Conservation (phyloP, 148 eudicot species). For the Rhododendron simsii region DNA sequence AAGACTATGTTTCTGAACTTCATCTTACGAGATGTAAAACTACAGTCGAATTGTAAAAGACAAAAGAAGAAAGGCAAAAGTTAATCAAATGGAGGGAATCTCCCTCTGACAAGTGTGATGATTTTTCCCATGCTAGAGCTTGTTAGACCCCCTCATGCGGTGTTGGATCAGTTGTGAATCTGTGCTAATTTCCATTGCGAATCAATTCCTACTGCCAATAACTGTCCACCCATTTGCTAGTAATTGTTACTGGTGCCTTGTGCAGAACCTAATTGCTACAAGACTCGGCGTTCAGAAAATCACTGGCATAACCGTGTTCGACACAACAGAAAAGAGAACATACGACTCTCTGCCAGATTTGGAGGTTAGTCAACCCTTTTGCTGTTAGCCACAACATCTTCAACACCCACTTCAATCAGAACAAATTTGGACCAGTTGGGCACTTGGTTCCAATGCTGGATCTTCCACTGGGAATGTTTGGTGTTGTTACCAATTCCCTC, state of each 20-base stretch:
- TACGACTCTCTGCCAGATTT: conserved; percentile 75
- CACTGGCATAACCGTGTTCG: conserved; percentile 83
- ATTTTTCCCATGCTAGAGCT: neutral
- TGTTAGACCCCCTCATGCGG: neutral
- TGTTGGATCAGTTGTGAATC: neutral
- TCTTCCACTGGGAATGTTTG: neutral
- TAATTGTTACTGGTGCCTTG: conserved; percentile 5
- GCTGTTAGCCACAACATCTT: neutral
- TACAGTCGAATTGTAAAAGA: neutral
- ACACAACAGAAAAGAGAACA: conserved; percentile 77
- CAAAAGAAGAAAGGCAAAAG: neutral
- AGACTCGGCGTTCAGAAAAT: conserved; percentile 92
- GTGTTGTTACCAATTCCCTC: neutral
- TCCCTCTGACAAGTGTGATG: neutral
- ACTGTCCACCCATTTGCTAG: neutral
- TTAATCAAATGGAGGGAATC: neutral
- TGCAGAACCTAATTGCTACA: conserved; percentile 89
- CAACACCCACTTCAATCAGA: neutral
- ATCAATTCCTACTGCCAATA: neutral
- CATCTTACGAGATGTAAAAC: neutral
- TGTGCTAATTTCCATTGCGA: neutral
- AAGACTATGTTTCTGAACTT: conserved; percentile 14
- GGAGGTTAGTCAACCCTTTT: conserved; percentile 55
- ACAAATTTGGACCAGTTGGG: neutral
- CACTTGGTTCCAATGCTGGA: neutral